Conservation (phyloP, 768 basidiomycete genomes). For the Termitomyces sp. region DNA sequence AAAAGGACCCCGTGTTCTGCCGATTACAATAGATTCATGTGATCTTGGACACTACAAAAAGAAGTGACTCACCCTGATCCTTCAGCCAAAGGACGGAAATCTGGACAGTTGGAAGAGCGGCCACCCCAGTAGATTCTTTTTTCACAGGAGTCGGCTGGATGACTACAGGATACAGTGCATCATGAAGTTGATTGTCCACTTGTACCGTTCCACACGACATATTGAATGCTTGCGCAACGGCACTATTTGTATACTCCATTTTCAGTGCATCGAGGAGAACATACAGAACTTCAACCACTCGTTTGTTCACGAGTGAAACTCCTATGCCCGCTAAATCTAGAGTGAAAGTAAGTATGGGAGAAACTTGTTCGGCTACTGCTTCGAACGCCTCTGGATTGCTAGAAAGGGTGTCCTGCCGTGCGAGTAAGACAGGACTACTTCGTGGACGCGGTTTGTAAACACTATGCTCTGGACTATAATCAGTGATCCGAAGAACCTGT, state of each 20-base stretch:
- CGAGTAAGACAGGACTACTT: slow-evolving; percentile 36
- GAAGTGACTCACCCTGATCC: slow-evolving; percentile 68
- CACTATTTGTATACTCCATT: slow-evolving; percentile 80
- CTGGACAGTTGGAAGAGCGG: slow-evolving; percentile 85
- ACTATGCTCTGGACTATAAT: slow-evolving; percentile 81
- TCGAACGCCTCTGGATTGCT: slow-evolving; percentile 77
- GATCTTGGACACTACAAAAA: not conserved
- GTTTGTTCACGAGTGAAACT: slow-evolving; percentile 84
- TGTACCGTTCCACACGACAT: slow-evolving; percentile 84
- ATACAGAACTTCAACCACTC: slow-evolving; percentile 87
- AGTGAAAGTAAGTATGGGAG: slow-evolving; percentile 58
- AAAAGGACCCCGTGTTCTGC: slow-evolving; percentile 97
- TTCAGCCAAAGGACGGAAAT: slow-evolving; percentile 86
- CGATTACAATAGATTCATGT: not conserved
- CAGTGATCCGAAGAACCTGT: slow-evolving; percentile 82
- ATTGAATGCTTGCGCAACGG: slow-evolving; percentile 73
- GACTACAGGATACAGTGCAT: slow-evolving; percentile 91
- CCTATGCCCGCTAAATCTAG: slow-evolving; percentile 89
- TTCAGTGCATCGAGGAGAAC: slow-evolving; percentile 72
- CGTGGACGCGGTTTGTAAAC: slow-evolving; percentile 77
- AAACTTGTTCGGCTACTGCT: slow-evolving; percentile 70
- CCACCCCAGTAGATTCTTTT: slow-evolving; percentile 68
- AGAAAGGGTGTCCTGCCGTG: slow-evolving; percentile 66
- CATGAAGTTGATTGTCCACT: slow-evolving; percentile 96
- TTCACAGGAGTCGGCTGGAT: slow-evolving; percentile 89